phyloP scores from a whole-genome alignment of 2,329 filamentous ascomycete species.

The Colletotrichum sp. region DNA sequence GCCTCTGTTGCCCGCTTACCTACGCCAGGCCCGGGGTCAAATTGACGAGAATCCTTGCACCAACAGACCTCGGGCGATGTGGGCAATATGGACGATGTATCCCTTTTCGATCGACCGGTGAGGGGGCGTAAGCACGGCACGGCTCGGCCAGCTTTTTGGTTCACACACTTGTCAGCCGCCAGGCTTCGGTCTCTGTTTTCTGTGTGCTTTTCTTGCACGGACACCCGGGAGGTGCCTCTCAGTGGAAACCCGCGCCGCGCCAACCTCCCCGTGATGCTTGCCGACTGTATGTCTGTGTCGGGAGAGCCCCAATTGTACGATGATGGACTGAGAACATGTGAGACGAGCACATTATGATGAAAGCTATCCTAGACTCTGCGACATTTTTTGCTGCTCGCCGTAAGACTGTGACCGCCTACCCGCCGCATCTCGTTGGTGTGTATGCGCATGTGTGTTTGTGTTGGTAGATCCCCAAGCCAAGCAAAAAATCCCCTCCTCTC shows the following conservation, averaged over 20 bases:
- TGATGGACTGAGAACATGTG: background rate
- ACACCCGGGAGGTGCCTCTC: background rate
- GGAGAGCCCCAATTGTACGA: background rate
- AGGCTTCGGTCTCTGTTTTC: background rate
- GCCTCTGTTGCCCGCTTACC: background rate
- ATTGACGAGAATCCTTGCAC: background rate
- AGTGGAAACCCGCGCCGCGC: background rate
- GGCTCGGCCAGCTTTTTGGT: conserved; percentile 2
- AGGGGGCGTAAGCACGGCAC: conserved; percentile 16
- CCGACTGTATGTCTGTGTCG: background rate
- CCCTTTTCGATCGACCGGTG: conserved; percentile 17
- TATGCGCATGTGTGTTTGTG: background rate
- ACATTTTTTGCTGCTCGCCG: background rate
- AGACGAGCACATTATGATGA: conserved; percentile 3
- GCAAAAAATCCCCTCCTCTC: background rate
- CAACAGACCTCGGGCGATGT: conserved; percentile 8
- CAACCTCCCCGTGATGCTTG: background rate
- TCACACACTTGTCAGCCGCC: background rate
- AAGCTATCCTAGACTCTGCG: background rate
- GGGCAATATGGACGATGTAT: background rate
- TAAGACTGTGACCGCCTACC: background rate
- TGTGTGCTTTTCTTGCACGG: background rate
- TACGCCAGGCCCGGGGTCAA: background rate
- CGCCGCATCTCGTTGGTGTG: background rate
- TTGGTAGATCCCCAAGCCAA: background rate